These are phyloP conservation scores for Rhizoclosmatium globosum DNA, from an alignment of 192 early-diverging fungal genomes.

Conservation along the genomic window DNA sequence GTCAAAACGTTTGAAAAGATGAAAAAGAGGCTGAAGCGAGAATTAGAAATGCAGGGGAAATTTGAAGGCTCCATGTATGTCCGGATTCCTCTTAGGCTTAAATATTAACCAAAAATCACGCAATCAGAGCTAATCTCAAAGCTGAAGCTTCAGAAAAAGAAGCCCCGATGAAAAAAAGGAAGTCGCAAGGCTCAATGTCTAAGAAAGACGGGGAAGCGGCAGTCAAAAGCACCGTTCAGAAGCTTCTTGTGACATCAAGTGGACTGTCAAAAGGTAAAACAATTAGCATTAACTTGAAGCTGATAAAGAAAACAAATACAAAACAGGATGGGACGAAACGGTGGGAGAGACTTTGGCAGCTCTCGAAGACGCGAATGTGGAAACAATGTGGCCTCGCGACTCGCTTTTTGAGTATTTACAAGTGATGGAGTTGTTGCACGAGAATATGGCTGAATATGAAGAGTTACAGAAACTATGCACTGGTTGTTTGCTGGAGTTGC, in stretches of 20 bases:
- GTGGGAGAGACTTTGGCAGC: conserved; percentile 50
- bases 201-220: conserved; percentile 21
- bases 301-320: not conserved
- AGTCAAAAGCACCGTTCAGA: conserved; percentile 43
- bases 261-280: conserved; percentile 46
- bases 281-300: not conserved
- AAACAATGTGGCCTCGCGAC: conserved; percentile 59
- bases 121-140: conserved; percentile 9
- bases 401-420: conserved; percentile 58
- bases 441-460: conserved; percentile 61
- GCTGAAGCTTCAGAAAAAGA: not conserved
- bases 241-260: conserved; percentile 43
- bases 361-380: conserved; percentile 35
- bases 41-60: conserved; percentile 51
- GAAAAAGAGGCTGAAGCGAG: conserved; percentile 48
- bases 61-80: conserved; percentile 33
- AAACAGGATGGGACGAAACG: conserved; percentile 54
- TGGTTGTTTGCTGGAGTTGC: conserved; percentile 43
- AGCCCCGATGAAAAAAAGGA: conserved; percentile 7
- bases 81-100: not conserved
- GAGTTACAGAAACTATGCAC: conserved; percentile 53
- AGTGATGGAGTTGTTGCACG: conserved; percentile 55
- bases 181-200: not conserved
- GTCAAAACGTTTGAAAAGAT: conserved; percentile 48
- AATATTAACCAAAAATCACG: not conserved